phyloP scores from a whole-genome alignment of 2,329 filamentous ascomycete genomes.

The Botrytis aclada region DNA sequence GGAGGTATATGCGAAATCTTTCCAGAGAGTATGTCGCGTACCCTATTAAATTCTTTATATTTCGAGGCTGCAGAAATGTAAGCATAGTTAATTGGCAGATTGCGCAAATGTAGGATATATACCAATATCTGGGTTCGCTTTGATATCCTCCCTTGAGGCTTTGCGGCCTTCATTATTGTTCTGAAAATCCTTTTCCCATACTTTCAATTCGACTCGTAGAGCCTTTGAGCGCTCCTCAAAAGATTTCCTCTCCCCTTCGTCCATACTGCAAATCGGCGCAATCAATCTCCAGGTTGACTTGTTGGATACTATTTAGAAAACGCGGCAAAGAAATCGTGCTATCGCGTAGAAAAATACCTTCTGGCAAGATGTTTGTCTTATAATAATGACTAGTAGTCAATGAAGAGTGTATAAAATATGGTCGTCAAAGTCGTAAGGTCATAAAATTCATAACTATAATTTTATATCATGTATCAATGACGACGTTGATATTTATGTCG shows the following conservation, averaged over 20 bases:
- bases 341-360: background rate
- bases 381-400: background rate
- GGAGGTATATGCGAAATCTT: constrained; percentile 44
- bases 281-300: background rate
- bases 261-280: constrained; percentile 25
- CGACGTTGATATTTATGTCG: constrained; percentile 1
- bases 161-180: constrained; percentile 62
- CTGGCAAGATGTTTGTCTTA: background rate
- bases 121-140: constrained; percentile 69
- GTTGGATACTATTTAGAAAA: background rate
- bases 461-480: constrained; percentile 1
- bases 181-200: constrained; percentile 69
- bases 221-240: constrained; percentile 42
- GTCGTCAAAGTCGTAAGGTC: constrained; percentile 2
- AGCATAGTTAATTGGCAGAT: background rate
- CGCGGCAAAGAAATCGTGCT: background rate
- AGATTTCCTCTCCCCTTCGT: constrained; percentile 27
- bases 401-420: background rate
- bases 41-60: constrained; percentile 72
- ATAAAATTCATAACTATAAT: constrained; percentile 8
- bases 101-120: constrained; percentile 32
- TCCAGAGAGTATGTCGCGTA: constrained; percentile 57
- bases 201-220: constrained; percentile 68
- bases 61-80: constrained; percentile 44
- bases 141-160: constrained; percentile 72